A percentile compares a stretch with the other conserved stretches of the same genome.
These are phyloP conservation scores for Discostella stelligeroides DNA, from an alignment of 108 stramenopile species.

Conservation along the genomic window DNA sequence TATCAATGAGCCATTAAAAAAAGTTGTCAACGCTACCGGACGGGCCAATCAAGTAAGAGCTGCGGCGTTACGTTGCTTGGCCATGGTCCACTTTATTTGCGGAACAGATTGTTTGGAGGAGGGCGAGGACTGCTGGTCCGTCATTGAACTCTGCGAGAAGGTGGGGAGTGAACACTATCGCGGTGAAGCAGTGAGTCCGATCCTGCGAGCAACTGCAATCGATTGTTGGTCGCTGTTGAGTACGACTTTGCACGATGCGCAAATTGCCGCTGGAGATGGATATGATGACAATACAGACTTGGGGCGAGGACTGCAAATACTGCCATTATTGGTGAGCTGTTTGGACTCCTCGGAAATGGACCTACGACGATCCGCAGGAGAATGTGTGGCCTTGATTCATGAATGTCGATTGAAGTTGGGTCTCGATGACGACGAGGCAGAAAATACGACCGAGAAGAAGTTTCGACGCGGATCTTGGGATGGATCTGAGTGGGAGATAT, in stretches of 20 bases:
- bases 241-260: conserved; percentile 62
- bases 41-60: conserved; percentile 66
- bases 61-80: conserved; percentile 73
- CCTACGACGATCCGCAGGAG: conserved; percentile 73
- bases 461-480: conserved; percentile 80
- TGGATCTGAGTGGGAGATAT: conserved; percentile 77
- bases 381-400: conserved; percentile 81
- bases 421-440: conserved; percentile 45
- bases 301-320: conserved; percentile 69
- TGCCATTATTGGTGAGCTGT: conserved; percentile 61
- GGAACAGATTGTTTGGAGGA: conserved; percentile 53
- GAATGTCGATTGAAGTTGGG: conserved; percentile 73
- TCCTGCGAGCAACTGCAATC: conserved; percentile 69
- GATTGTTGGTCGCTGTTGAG: conserved; percentile 83
- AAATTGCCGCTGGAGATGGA: conserved; percentile 61
- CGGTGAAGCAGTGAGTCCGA: conserved; percentile 52
- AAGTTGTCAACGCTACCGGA: conserved; percentile 60
- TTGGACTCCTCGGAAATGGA: conserved; percentile 56
- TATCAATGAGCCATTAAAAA: conserved; percentile 51
- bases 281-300: conserved; percentile 16
- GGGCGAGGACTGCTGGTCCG: conserved; percentile 37
- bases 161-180: conserved; percentile 56
- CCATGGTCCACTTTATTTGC: conserved; percentile 72
- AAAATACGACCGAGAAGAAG: conserved; percentile 58
- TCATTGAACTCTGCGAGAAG: conserved; percentile 74